Base-by-base conservation (phyloP, 140 eudicot genomes). In the Stevia rebaudiana region DNA sequence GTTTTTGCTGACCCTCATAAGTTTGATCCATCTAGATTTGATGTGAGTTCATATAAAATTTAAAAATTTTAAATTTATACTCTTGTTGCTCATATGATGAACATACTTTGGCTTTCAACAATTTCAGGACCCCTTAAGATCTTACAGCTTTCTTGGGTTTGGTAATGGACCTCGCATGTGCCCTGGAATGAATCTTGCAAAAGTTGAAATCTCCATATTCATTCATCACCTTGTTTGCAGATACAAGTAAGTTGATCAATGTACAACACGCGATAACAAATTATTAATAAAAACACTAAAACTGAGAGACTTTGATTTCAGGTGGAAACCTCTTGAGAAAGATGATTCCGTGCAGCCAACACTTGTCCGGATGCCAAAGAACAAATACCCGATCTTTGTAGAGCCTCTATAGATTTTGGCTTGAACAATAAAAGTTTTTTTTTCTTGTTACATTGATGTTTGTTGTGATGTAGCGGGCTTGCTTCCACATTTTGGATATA, bases 101-200 rank as follows among this genome's bases (percentile, higher is more conserved):
- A 4, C 33, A 28, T 2, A 30, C 10, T 77, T 64, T 25, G 64
- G 28, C 25, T 54, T 65, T 36, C 18, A 54, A 71, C 49, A 16
- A 48, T 68, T 73, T 76, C 94, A 84, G 94, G 89, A 75, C 65
- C 95, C 81, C 19, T 15, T 87, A 49, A 82, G 77, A 71, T 86
- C 95, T 53, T 87, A 16, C 71, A 82, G 88, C 81, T 87, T 68
- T 72, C 94, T 87, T 39, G 95, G 95, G 41, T 87, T 87, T 42
- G 95, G 95, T 66, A 87, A 72, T 8, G 95, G 95, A 39, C 95
- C 95, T 6, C 86, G 94, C 11, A 84, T 79, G 84, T 84, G 95
- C 51, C 95, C 89, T 48, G 95, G 95, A 75, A 84, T 87, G 65
- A 81, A 79, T 80, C 78, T 87, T 40, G 95, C 95, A 58, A 87